These are phyloP conservation scores for Podosphaera aphanis DNA, from an alignment of 2,329 filamentous ascomycete genomes.

Conservation along the genomic window DNA sequence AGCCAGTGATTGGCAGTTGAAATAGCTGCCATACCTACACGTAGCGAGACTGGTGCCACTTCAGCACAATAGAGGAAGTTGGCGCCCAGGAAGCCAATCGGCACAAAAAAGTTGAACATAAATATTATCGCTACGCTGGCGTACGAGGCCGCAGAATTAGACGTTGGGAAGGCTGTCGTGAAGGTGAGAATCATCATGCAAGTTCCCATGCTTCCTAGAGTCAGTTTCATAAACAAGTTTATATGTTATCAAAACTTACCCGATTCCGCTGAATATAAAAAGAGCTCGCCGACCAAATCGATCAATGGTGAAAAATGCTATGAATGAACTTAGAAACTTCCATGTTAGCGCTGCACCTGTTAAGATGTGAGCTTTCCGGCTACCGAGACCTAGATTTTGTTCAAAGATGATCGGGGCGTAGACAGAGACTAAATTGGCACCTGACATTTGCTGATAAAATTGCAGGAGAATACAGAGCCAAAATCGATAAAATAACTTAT, in stretches of 20 bases:
- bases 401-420: constrained; percentile 38
- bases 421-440: constrained; percentile 23
- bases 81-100: constrained; percentile 41
- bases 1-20: constrained; percentile 59
- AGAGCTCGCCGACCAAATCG: constrained; percentile 44
- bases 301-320: constrained; percentile 30
- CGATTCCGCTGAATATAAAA: constrained; percentile 26
- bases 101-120: constrained; percentile 35
- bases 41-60: constrained; percentile 48
- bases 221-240: neutral
- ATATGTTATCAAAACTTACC: constrained; percentile 22
- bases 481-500: constrained; percentile 43
- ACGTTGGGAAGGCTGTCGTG: constrained; percentile 25
- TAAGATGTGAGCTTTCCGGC: constrained; percentile 25
- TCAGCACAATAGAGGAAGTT: constrained; percentile 51
- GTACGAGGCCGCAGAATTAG: constrained; percentile 26
- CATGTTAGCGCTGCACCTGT: constrained; percentile 26
- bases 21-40: constrained; percentile 39
- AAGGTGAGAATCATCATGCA: constrained; percentile 32
- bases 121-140: constrained; percentile 32
- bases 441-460: constrained; percentile 28
- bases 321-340: constrained; percentile 26
- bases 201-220: constrained; percentile 20
- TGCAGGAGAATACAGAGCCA: constrained; percentile 46
- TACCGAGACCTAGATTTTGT: constrained; percentile 14